Evolutionary conservation across 2,329 filamentous ascomycete genomes (phyloP).

Genomic region (Colletotrichum filicis): DNA sequence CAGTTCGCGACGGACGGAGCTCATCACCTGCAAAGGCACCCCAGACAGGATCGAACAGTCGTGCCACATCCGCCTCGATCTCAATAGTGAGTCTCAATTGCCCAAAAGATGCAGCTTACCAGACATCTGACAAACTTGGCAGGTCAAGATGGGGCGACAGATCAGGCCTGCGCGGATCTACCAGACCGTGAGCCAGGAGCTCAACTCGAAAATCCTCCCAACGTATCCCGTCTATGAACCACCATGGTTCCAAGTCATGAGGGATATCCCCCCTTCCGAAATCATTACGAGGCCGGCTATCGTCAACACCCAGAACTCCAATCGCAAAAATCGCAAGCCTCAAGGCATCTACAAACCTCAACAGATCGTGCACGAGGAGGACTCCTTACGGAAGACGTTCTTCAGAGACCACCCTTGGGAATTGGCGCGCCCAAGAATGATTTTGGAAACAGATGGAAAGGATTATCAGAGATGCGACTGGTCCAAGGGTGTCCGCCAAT

Average conservation of each 20-base stretch:
- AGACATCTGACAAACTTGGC: neutral
- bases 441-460: slow-evolving; percentile 87
- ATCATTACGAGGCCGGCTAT: slow-evolving; percentile 65
- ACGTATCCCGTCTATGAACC: slow-evolving; percentile 47
- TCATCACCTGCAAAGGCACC: neutral
- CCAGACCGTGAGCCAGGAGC: slow-evolving; percentile 55
- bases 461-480: slow-evolving; percentile 83
- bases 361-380: slow-evolving; percentile 83
- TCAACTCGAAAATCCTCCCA: slow-evolving; percentile 53
- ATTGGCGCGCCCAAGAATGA: slow-evolving; percentile 84
- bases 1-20: slow-evolving; percentile 5
- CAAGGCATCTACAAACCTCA: slow-evolving; percentile 86
- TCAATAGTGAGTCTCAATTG: neutral
- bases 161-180: slow-evolving; percentile 59
- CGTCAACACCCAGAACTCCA: slow-evolving; percentile 53
- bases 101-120: too few species aligned
- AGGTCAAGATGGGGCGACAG: slow-evolving; percentile 53
- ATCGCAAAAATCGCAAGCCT: slow-evolving; percentile 68
- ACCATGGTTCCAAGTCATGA: slow-evolving; percentile 64
- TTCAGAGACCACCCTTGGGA: slow-evolving; percentile 98
- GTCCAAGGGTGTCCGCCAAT: slow-evolving; percentile 79
- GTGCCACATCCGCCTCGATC: neutral
- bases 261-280: slow-evolving; percentile 67
- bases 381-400: slow-evolving; percentile 82
- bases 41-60: neutral